phyloP scores from a whole-genome alignment of 257 asterid genomes.

The Scutellaria minor region DNA sequence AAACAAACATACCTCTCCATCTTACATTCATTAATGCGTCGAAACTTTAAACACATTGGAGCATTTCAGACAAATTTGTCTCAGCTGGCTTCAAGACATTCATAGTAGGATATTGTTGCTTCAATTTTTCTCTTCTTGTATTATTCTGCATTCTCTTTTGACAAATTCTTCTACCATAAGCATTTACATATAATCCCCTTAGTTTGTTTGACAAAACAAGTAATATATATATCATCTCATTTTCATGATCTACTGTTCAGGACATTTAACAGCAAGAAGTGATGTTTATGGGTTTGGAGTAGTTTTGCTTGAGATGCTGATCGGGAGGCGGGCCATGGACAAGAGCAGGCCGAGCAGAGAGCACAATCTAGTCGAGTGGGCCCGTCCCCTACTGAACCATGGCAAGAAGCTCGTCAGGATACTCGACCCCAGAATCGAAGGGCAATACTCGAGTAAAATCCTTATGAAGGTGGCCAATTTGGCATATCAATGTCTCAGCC shows the following conservation, averaged over 20 bases:
- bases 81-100: too few relatives aligned
- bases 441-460: slow-evolving; percentile 70
- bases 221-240: background rate
- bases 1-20: too few relatives aligned
- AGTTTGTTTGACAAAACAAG: too few relatives aligned
- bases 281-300: slow-evolving; percentile 96
- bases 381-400: slow-evolving; percentile 82
- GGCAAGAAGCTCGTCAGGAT: slow-evolving; percentile 72
- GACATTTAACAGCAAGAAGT: slow-evolving; percentile 86
- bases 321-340: slow-evolving; percentile 91
- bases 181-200: too few relatives aligned
- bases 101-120: too few relatives aligned
- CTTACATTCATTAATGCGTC: too few relatives aligned
- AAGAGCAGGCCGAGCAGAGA: slow-evolving; percentile 90
- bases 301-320: slow-evolving; percentile 86
- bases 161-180: too few relatives aligned
- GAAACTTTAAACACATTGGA: too few relatives aligned
- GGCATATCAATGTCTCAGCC: slow-evolving; percentile 91
- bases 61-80: too few relatives aligned
- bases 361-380: slow-evolving; percentile 95
- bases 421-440: slow-evolving; percentile 89
- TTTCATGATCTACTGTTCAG: slow-evolving; percentile 38
- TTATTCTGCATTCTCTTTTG: too few relatives aligned
- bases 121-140: too few relatives aligned
- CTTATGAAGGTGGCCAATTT: slow-evolving; percentile 81